Conservation (phyloP, 768 basidiomycete species). For the Lyophyllum semitale region DNA sequence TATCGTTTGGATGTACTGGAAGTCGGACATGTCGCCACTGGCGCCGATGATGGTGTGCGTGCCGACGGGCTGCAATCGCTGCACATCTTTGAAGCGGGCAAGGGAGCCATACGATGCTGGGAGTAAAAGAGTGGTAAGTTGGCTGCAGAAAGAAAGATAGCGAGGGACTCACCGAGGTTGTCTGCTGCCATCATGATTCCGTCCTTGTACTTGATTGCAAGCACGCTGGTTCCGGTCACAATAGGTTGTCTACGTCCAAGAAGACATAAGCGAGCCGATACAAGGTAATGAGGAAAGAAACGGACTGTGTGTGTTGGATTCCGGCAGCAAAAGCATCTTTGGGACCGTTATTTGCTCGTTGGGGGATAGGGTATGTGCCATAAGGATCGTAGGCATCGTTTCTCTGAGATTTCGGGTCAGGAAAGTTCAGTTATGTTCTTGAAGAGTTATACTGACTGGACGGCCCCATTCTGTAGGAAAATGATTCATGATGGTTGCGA, state of each 20-base stretch:
- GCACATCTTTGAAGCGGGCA: slow-evolving; percentile 93
- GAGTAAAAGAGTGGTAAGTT: not conserved
- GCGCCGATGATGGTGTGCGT: slow-evolving; percentile 86
- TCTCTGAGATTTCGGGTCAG: slow-evolving; percentile 41
- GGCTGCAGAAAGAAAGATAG: not conserved
- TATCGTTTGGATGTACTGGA: slow-evolving; percentile 84
- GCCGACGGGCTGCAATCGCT: slow-evolving; percentile 85
- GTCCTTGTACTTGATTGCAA: slow-evolving; percentile 93
- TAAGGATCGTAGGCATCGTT: slow-evolving; percentile 77
- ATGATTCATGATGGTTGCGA: slow-evolving; percentile 63
- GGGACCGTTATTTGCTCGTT: slow-evolving; percentile 49
- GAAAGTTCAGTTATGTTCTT: not conserved
- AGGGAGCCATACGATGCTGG: slow-evolving; percentile 95
- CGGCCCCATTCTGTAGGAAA: slow-evolving; percentile 85
- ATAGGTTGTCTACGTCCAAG: slow-evolving; percentile 72
- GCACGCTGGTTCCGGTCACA: slow-evolving; percentile 95
- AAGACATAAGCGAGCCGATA: not conserved
- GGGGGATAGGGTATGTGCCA: slow-evolving; percentile 75
- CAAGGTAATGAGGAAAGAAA: not conserved
- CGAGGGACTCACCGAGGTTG: slow-evolving; percentile 72
- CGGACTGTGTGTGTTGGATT: slow-evolving; percentile 82
- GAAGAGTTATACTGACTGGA: slow-evolving; percentile 48
- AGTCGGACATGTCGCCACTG: slow-evolving; percentile 97
- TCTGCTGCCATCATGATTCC: slow-evolving; percentile 99
- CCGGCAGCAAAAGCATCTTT: slow-evolving; percentile 64